These are phyloP conservation scores for Collybia sordida DNA, from an alignment of 768 basidiomycete species.

Conservation along the genomic window DNA sequence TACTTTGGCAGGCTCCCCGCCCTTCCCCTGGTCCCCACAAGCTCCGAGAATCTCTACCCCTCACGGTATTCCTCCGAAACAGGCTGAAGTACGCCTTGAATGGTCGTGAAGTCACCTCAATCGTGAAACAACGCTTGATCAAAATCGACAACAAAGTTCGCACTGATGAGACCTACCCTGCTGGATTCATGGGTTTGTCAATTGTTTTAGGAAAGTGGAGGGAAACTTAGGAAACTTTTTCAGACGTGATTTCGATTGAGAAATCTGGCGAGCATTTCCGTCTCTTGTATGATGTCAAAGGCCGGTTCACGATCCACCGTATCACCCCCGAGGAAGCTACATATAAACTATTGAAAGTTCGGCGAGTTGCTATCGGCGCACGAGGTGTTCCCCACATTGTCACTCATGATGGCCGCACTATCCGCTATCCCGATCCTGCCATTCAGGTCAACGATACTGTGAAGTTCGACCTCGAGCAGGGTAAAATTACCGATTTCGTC, in stretches of 20 bases:
- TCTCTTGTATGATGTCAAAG: constrained; percentile 98
- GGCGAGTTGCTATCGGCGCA: constrained; percentile 85
- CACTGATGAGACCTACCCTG: constrained; percentile 95
- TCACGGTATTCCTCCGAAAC: constrained; percentile 97
- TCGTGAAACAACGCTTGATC: constrained; percentile 94
- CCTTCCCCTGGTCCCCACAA: constrained; percentile 99
- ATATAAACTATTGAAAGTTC: constrained; percentile 96
- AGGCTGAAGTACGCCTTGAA: constrained; percentile 98
- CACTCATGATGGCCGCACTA: constrained; percentile 99
- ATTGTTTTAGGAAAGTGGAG: not conserved
- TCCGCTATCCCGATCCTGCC: constrained; percentile 96
- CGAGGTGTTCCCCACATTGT: constrained; percentile 96
- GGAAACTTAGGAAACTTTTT: not conserved
- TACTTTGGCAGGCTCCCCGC: constrained; percentile 73
- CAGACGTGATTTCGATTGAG: constrained; percentile 96
- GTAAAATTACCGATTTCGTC: constrained; percentile 90
- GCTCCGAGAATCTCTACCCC: constrained; percentile 96
- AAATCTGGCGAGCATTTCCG: constrained; percentile 99
- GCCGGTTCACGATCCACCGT: constrained; percentile 99
- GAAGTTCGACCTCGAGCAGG: constrained; percentile 93
- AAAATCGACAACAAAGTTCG: constrained; percentile 99
- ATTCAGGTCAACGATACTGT: constrained; percentile 98
- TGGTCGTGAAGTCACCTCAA: constrained; percentile 92
- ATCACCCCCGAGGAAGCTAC: constrained; percentile 96
- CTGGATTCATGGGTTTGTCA: constrained; percentile 92